Evolutionary conservation across 2,329 filamentous ascomycete species (phyloP).

Genomic region (Botrytis aclada): DNA sequence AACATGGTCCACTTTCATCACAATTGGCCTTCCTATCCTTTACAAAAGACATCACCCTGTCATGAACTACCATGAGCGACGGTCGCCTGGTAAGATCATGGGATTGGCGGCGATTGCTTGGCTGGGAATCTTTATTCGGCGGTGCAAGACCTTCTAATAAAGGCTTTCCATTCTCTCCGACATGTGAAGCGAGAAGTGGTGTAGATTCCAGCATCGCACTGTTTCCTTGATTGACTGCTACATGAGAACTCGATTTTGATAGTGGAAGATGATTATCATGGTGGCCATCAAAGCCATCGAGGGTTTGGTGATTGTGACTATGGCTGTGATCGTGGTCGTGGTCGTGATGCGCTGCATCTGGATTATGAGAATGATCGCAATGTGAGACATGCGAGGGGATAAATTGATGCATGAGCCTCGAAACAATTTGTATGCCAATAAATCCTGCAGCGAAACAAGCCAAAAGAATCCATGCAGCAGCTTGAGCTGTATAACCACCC

Average conservation of each 20-base stretch:
- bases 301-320: conserved; percentile 21
- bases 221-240: conserved; percentile 18
- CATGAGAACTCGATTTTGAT: conserved; percentile 4
- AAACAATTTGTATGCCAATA: conserved; percentile 71
- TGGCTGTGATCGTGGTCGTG: conserved; percentile 27
- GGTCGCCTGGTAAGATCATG: conserved; percentile 41
- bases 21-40: conserved; percentile 63
- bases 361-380: conserved; percentile 69
- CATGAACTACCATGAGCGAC: conserved; percentile 54
- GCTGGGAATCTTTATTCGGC: conserved; percentile 6
- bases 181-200: conserved; percentile 29
- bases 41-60: conserved; percentile 61
- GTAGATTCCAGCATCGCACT: conserved; percentile 31
- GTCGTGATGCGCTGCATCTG: conserved; percentile 46
- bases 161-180: conserved; percentile 21
- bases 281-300: background rate
- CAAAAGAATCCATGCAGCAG: conserved; percentile 67
- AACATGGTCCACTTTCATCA: conserved; percentile 59
- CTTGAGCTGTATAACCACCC: conserved; percentile 62
- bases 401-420: conserved; percentile 67
- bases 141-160: background rate
- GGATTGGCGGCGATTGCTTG: conserved; percentile 15
- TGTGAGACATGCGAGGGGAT: conserved; percentile 78
- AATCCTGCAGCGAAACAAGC: conserved; percentile 69
- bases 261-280: conserved; percentile 1